Percentiles rank a stretch among this genome's conserved stretches.
Conservation (phyloP, 306 rosid genomes). For the Alnus rubra region DNA sequence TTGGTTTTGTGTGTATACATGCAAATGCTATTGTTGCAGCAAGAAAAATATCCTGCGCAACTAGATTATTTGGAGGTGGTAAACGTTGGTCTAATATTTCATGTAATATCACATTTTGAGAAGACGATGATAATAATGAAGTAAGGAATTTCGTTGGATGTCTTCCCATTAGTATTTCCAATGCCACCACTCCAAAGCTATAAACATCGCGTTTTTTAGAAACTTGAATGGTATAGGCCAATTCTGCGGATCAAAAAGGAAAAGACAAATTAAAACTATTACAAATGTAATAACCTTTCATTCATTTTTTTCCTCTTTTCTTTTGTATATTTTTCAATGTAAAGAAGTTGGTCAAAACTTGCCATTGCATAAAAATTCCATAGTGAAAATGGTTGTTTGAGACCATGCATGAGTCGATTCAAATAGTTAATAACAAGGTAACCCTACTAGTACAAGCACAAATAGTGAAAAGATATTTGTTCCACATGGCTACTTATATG, state of each 20-base stretch:
- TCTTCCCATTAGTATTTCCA: neutral
- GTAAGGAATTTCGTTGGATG: neutral
- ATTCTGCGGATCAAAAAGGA: neutral
- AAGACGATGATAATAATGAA: neutral
- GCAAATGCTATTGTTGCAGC: neutral
- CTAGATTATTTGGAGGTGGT: neutral
- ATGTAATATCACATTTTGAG: neutral
- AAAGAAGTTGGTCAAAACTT: neutral
- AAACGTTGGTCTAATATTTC: neutral
- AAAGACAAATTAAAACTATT: no score
- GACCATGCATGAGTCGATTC: neutral
- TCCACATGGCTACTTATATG: neutral
- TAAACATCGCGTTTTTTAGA: neutral
- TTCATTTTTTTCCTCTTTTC: no score
- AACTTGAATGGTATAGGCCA: neutral
- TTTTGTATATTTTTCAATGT: no score
- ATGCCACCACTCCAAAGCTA: neutral
- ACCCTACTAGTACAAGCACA: neutral
- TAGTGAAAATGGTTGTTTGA: neutral
- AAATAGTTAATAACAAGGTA: neutral
- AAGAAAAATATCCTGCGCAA: neutral
- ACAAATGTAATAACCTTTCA: no score
- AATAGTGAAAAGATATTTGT: neutral
- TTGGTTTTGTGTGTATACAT: neutral
- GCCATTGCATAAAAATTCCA: neutral